phyloP scores from a whole-genome alignment of 768 basidiomycete genomes.

The Lactarius hengduanensis region DNA sequence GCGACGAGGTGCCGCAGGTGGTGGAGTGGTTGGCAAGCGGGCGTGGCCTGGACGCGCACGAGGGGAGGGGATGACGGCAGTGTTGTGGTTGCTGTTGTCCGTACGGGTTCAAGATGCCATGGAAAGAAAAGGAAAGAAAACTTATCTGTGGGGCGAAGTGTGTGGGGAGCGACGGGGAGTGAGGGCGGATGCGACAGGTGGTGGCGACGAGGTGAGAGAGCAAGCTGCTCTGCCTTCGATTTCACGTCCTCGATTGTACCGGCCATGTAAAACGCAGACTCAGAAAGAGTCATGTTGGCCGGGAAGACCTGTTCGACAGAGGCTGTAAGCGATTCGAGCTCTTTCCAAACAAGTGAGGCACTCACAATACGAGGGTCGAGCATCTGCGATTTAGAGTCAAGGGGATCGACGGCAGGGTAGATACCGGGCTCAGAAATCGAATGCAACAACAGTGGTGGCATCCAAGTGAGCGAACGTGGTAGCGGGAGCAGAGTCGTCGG shows the following conservation, averaged over 20 bases:
- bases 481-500: conserved; percentile 98
- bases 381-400: conserved; percentile 99
- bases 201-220: conserved; percentile 32
- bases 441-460: conserved; percentile 98
- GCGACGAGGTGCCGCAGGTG: too few relatives aligned
- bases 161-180: too few relatives aligned
- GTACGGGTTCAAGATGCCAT: too few relatives aligned
- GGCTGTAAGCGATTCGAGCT: neutral
- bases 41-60: too few relatives aligned
- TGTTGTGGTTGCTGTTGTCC: too few relatives aligned
- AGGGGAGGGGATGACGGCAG: too few relatives aligned
- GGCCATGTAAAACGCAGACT: conserved; percentile 98
- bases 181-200: too few relatives aligned
- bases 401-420: conserved; percentile 99
- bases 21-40: too few relatives aligned
- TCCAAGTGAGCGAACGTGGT: conserved; percentile 99
- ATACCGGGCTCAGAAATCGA: conserved; percentile 98
- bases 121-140: too few relatives aligned
- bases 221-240: conserved; percentile 94
- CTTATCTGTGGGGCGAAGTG: too few relatives aligned
- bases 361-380: conserved; percentile 97
- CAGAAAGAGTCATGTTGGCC: conserved; percentile 86
- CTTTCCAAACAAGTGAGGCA: conserved; percentile 15
- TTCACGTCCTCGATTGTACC: conserved; percentile 98
- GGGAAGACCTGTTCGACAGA: conserved; percentile 44